Evolutionary conservation across 352 stramenopile genomes (phyloP).

Genomic region (Globisporangium camurandrum): DNA sequence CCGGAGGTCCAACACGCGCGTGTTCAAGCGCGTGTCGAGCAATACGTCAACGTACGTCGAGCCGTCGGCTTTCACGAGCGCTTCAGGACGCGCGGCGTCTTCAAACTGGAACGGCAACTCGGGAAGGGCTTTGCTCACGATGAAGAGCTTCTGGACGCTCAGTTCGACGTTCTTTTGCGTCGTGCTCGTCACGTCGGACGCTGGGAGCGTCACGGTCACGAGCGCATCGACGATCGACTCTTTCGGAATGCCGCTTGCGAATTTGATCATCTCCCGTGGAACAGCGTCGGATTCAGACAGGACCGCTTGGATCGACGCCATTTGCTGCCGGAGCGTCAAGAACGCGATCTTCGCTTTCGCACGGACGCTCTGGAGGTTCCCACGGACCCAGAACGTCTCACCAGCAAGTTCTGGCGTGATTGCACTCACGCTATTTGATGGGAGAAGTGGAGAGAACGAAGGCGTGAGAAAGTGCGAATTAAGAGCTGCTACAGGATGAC

Average conservation of each 20-base stretch:
- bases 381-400: conserved; percentile 93
- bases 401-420: conserved; percentile 76
- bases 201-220: conserved; percentile 85
- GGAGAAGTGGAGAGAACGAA: neutral
- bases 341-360: conserved; percentile 94
- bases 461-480: neutral
- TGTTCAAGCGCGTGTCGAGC: conserved; percentile 93
- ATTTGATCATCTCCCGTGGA: conserved; percentile 96
- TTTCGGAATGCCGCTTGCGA: conserved; percentile 88
- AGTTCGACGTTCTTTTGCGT: conserved; percentile 95
- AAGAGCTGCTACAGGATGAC: neutral
- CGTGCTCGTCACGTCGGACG: conserved; percentile 89
- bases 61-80: conserved; percentile 70
- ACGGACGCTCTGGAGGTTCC: conserved; percentile 92
- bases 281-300: conserved; percentile 83
- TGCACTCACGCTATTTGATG: conserved; percentile 29
- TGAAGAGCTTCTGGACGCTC: conserved; percentile 90
- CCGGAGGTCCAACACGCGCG: conserved; percentile 94
- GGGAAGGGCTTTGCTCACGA: conserved; percentile 90
- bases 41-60: conserved; percentile 84
- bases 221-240: conserved; percentile 97
- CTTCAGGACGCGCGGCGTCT: conserved; percentile 89
- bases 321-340: conserved; percentile 94
- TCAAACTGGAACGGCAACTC: conserved; percentile 94
- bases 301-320: conserved; percentile 94